These are phyloP conservation scores for Amanita pseudoporphyria DNA, from an alignment of 768 basidiomycete genomes.

Conservation along the genomic window DNA sequence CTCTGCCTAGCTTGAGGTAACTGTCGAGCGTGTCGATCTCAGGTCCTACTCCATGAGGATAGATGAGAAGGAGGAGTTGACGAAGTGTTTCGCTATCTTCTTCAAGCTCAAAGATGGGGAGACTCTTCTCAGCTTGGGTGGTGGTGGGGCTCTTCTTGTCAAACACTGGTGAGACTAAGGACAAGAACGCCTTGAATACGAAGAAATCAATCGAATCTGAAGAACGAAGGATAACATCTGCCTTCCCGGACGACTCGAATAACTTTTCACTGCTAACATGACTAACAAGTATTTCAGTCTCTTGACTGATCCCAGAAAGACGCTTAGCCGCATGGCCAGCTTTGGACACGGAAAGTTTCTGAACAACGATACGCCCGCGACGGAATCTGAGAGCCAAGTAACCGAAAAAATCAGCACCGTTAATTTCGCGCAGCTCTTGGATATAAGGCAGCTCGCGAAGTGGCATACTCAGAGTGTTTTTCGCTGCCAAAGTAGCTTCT, in stretches of 20 bases:
- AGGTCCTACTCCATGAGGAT: neutral
- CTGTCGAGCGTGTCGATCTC: neutral
- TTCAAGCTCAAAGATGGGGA: constrained; percentile 6
- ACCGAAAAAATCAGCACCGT: neutral
- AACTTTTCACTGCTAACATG: no score
- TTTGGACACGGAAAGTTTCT: no score
- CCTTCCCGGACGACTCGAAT: neutral
- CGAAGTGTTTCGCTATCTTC: constrained; percentile 10
- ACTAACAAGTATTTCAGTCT: no score
- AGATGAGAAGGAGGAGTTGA: constrained; percentile 2
- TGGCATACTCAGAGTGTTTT: no score
- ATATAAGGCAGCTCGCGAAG: neutral
- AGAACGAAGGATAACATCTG: constrained; percentile 17
- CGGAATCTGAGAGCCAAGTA: neutral
- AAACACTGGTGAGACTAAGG: constrained; percentile 22
- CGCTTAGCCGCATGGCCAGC: neutral
- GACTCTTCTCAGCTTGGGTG: neutral
- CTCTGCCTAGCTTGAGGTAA: neutral
- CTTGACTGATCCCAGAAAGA: no score
- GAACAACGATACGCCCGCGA: neutral
- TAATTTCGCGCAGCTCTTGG: neutral
- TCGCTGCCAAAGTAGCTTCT: neutral
- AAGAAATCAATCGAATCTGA: constrained; percentile 22
- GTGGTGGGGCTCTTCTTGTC: constrained; percentile 19
- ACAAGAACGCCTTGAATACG: constrained; percentile 17